Evolutionary conservation across 345 rosid genomes (phyloP), one percentile per base, ranked within the genome.

Genomic region (Ailanthus altissimus): DNA sequence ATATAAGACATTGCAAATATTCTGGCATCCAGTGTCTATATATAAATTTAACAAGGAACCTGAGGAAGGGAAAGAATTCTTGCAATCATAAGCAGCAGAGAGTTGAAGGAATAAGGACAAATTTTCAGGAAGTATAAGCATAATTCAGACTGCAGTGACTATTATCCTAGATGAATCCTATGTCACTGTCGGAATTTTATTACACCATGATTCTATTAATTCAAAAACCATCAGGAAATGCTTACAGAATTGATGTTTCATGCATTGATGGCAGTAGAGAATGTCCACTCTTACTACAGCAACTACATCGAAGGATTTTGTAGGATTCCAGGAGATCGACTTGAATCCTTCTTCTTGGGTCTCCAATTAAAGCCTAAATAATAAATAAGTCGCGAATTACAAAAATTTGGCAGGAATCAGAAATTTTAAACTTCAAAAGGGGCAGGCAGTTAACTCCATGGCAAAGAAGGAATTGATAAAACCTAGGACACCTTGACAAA

Each of bases 171-270:
- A 70, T 53, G 61, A 47, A 11, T 42, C 21, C 57, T 57, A 36
- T 21, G 40, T 42, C 38, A 42, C 51, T 14, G 28, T 54, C n/a
- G 10, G 43, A 61, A 25, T 32, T 46, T 25, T 32, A 60, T 74
- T 13, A 12, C 42, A 49, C 57, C n/a, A 32, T 0, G 16, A 36
- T 72, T 72, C 5, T 32, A 32, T 59, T 70, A 65, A 75, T 73
- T 49, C 66, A 32, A 43, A 47, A 65, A 38, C 53, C 26, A 21
- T 25, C 32, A 20, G 66, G 58, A 78, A 71, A 25, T 20, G 81
- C 97, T 89, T 86, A 96, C 99, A 93, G 83, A 67, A 96, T 90
- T 57, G 99, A 92, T 1, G 98, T 86, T 76, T 95, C 99, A 12
- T 90, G 91, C 98, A 92, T 86, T 38, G 94, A 87, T 73, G 94